A percentile compares a stretch with the other conserved stretches of the same genome.
phyloP scores from a whole-genome alignment of 2,329 filamentous ascomycete species.

The Nemania sp. region DNA sequence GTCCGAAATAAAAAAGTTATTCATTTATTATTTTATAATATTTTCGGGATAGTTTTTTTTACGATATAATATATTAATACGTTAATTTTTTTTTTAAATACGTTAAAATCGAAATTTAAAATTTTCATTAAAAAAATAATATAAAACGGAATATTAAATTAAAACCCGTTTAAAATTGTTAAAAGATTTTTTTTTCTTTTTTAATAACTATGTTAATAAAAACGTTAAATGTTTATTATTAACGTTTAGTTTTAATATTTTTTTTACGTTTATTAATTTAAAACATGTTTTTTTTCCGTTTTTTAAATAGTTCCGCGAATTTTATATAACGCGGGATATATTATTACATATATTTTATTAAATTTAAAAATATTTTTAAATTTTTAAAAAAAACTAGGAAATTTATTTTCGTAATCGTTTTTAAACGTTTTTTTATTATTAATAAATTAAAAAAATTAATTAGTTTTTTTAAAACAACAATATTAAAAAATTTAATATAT shows the following conservation, averaged over 20 bases:
- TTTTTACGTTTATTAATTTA: neutral
- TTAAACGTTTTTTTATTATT: constrained; percentile 6
- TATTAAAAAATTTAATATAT: constrained; percentile 10
- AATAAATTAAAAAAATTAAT: neutral
- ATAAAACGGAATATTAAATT: no score
- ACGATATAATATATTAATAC: constrained; percentile 11
- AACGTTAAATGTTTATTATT: neutral
- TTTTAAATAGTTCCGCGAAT: neutral
- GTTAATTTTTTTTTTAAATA: constrained; percentile 4
- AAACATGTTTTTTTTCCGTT: neutral
- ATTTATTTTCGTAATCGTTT: neutral
- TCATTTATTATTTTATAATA: neutral
- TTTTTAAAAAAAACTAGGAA: constrained; percentile 1
- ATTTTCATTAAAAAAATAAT: neutral
- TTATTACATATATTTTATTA: constrained; percentile 1
- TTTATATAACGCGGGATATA: neutral
- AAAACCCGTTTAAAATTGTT: constrained; percentile 3
- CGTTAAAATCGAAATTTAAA: constrained; percentile 13
- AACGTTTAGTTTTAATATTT: neutral
- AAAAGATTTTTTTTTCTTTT: neutral
- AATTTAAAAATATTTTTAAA: constrained; percentile 4
- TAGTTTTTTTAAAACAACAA: neutral
- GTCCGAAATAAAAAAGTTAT: neutral
- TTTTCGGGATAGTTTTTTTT: neutral
- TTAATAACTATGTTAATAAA: neutral